phyloP scores from a whole-genome alignment of 495 filamentous ascomycete genomes.

The Xylaria bambusicola region DNA sequence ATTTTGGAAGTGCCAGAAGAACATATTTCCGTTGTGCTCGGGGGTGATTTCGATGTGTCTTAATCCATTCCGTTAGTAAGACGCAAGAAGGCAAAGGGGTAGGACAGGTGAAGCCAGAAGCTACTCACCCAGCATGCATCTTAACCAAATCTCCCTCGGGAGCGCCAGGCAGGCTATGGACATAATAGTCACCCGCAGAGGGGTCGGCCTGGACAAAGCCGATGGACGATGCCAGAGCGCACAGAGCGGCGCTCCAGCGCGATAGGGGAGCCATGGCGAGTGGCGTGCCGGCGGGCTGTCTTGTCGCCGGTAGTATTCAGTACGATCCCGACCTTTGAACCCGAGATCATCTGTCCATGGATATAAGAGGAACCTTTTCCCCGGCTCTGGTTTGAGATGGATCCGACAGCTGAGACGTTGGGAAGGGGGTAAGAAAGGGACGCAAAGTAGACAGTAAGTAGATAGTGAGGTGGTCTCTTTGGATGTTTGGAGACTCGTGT shows the following conservation, averaged over 20 bases:
- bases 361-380: background rate
- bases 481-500: conserved; percentile 11
- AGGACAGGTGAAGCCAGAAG: conserved; percentile 5
- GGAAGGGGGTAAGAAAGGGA: background rate
- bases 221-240: conserved; percentile 37
- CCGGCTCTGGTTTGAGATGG: background rate
- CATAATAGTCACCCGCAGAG: conserved; percentile 84
- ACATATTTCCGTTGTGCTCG: conserved; percentile 84
- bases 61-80: background rate
- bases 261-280: conserved; percentile 29
- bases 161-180: conserved; percentile 79
- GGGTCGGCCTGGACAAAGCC: conserved; percentile 36
- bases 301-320: background rate
- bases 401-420: background rate
- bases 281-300: background rate
- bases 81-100: background rate
- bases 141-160: conserved; percentile 80
- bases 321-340: background rate
- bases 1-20: conserved; percentile 98
- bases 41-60: conserved; percentile 90
- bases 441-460: background rate
- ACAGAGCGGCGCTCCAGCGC: conserved; percentile 40
- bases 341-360: conserved; percentile 12
- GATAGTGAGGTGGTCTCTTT: conserved; percentile 14
- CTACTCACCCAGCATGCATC: conserved; percentile 94